Conservation (phyloP, 371 early-diverging fungal genomes). For the Mucor plumbeus region DNA sequence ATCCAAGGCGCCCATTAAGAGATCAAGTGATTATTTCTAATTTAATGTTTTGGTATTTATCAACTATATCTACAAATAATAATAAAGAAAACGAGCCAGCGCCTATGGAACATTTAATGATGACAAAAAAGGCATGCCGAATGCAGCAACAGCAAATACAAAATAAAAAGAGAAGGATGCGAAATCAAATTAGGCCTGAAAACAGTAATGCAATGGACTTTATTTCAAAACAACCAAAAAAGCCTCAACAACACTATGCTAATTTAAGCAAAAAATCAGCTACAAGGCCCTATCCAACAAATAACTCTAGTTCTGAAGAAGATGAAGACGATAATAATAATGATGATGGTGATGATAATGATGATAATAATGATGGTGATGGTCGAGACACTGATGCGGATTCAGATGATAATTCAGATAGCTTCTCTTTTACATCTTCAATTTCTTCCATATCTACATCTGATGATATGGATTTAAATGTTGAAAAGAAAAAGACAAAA, state of each 20-base stretch:
- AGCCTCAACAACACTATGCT: neutral
- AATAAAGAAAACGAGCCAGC: constrained; percentile 5
- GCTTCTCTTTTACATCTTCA: constrained; percentile 1
- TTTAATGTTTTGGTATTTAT: constrained; percentile 79
- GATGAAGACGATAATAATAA: constrained; percentile 20
- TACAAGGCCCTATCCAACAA: neutral
- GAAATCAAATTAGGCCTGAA: constrained; percentile 16
- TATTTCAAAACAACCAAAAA: constrained; percentile 4
- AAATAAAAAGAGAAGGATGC: constrained; percentile 8
- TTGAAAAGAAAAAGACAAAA: constrained; percentile 11
- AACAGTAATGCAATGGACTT: constrained; percentile 23
- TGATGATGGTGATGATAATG: constrained; percentile 16
- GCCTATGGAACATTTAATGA: neutral
- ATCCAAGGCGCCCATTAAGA: constrained; percentile 65
- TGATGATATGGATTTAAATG: neutral
- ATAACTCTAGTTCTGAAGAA: constrained; percentile 27
- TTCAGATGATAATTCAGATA: constrained; percentile 8
- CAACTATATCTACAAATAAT: constrained; percentile 13
- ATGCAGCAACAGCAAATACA: constrained; percentile 6
- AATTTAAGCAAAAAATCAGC: neutral
- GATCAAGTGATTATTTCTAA: constrained; percentile 82
- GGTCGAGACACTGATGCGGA: neutral
- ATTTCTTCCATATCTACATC: neutral
- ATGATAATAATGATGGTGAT: constrained; percentile 8
- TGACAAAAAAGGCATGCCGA: constrained; percentile 13